Base-by-base conservation (phyloP, 768 basidiomycete genomes). In the Polyporus arcularius region DNA sequence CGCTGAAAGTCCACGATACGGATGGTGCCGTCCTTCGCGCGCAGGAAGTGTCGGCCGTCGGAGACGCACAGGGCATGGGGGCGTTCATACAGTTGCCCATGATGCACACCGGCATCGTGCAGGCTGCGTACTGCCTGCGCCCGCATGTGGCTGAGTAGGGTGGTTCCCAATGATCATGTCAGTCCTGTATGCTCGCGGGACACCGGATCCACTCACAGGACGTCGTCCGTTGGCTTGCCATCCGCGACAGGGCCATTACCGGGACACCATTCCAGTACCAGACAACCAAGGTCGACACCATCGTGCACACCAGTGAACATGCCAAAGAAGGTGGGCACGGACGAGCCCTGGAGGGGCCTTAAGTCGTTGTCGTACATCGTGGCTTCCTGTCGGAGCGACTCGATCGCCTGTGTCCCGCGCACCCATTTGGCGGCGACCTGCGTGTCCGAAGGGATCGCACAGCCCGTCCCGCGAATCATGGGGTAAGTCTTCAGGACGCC, bases 261-360 rank as follows among this genome's bases (percentile, higher is more conserved):
- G 21, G 62, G 53, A 59, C 76, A 78, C 66, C 76, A 74, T 61
- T 80, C 79, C 42, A 81, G 62, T 26, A 81, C 55, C 58, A 79
- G 65, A 60, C 73, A 76, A 4, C 60, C 75, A 9, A 73, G 26
- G 8, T 74, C 65, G 8, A 58, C 62, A 7, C 71, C 72, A 11
- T 69, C 35, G 1, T 69, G 59, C n/a, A 66, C 70, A 15, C 73
- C 72, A 28, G 65, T 64, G 61, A 66, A 81, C 30, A 75, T 70
- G 1, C 79, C 78, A 57, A 74, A 75, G 61, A 70, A 76, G n/a
- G 53, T 65, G 10, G 79, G 80, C 1, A 80, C 75, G 9, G 75
- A 70, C 14, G 31, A 65, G 5, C 79, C 79, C 56, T 81, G 79
- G 5, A 80, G 68, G 9, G 58, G 52, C 35, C 48, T 43, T 32